Percentiles rank a stretch among this genome's conserved stretches.
These are phyloP conservation scores for Glycine latifolia DNA, from an alignment of 306 rosid species.

Conservation along the genomic window DNA sequence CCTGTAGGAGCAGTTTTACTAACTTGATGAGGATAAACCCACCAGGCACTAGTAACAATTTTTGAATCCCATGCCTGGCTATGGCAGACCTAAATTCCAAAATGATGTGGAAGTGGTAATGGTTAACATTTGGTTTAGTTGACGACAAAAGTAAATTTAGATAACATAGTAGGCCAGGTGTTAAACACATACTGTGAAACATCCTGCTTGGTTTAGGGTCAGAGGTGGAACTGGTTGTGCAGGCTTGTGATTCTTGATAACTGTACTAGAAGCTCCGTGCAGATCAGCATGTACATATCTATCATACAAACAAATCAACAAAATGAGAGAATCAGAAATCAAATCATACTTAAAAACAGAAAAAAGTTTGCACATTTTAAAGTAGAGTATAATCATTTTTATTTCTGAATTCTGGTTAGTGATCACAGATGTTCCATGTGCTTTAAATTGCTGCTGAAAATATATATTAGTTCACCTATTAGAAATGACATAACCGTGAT, in stretches of 20 bases:
- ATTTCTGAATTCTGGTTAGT: conserved; percentile 7
- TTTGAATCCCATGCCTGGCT: conserved; percentile 99
- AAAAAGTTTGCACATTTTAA: not conserved
- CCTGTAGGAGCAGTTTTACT: conserved; percentile 99
- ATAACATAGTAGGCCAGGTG: conserved; percentile 35
- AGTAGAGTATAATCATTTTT: conserved; percentile 1
- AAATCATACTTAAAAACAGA: conserved; percentile 30
- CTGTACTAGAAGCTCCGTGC: conserved; percentile 96
- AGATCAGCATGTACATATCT: conserved; percentile 96
- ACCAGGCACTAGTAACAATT: conserved; percentile 99
- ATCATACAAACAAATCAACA: conserved; percentile 52
- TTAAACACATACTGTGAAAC: conserved; percentile 77
- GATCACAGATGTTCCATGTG: conserved; percentile 20
- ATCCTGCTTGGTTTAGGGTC: conserved; percentile 95
- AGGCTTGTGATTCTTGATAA: conserved; percentile 92
- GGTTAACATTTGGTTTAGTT: conserved; percentile 48
- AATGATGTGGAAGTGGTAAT: conserved; percentile 27
- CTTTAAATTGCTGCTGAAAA: conserved; percentile 4
- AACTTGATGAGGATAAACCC: conserved; percentile 98
- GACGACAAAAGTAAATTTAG: conserved; percentile 41
- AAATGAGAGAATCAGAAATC: conserved; percentile 52
- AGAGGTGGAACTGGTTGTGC: conserved; percentile 90
- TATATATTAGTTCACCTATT: conserved; percentile 1
- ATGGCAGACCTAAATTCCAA: conserved; percentile 83
- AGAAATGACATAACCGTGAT: not conserved